These are phyloP conservation scores for Chlorella sp. DNA, from an alignment of 139 green algal genomes.

Conservation along the genomic window DNA sequence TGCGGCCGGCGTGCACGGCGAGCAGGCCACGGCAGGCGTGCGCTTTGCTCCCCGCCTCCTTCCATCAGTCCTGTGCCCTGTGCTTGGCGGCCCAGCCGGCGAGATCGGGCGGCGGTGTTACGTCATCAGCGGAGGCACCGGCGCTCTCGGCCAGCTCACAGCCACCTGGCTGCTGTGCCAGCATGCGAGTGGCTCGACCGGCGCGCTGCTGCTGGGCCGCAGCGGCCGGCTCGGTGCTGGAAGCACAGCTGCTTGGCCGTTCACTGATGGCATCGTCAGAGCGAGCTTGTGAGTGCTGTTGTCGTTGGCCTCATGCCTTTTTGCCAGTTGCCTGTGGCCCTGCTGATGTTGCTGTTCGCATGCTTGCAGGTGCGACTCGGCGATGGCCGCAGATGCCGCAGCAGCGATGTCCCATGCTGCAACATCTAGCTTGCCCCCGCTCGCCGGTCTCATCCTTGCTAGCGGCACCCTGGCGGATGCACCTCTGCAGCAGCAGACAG, in stretches of 20 bases:
- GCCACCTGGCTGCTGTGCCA: conserved; percentile 24
- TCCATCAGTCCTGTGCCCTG: too few relatives aligned
- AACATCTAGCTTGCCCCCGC: neutral
- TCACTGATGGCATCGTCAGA: neutral
- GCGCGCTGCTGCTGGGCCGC: conserved; percentile 20
- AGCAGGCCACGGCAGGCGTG: conserved; percentile 1
- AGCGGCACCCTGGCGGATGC: conserved; percentile 65
- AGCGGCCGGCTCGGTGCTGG: neutral
- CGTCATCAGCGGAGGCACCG: conserved; percentile 34
- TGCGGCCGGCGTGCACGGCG: neutral
- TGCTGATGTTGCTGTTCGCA: neutral
- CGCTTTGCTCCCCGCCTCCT: conserved; percentile 3
- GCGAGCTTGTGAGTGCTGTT: neutral
- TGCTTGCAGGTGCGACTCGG: conserved; percentile 29
- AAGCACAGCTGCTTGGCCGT: too few relatives aligned
- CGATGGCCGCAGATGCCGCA: conserved; percentile 6
- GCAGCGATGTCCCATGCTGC: neutral
- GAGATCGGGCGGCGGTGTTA: too few relatives aligned
- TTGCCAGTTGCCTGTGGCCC: neutral
- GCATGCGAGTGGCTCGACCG: neutral
- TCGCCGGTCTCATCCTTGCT: conserved; percentile 58
- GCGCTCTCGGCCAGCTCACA: conserved; percentile 19
- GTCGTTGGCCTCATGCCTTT: neutral
- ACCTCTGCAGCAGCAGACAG: conserved; percentile 42
- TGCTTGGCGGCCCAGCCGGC: too few relatives aligned